Base-by-base conservation (phyloP, 1,284 basidiomycete species). In the Papiliotrema flavescens region DNA sequence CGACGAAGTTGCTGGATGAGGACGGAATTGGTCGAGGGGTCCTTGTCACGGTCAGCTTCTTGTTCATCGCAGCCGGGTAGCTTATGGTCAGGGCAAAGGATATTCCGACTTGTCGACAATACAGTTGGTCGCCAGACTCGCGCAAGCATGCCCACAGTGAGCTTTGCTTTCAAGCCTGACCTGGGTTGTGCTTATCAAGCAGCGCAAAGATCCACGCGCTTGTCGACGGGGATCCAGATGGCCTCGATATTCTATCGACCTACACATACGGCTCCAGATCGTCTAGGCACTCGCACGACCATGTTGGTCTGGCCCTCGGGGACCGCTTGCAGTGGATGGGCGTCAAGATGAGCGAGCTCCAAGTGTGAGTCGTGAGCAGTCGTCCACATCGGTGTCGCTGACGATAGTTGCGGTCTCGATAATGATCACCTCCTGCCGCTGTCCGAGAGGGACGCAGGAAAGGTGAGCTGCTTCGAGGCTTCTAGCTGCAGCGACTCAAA, bases 81-180 rank as follows among this genome's bases (percentile, higher is more conserved):
- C 55, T 54, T 40, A 59, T 41, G 37, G 44, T 46, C 63, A 93
- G 90, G 93, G 93, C 2, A 95, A 95, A 75, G 93, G 93, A 1
- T 96, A 94, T 73, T 92, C 93, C 0, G 93, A 96, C 67, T 73
- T 95, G 1, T 86, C 90, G 1, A 94, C 93, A 1, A 82, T 90
- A 9, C 85, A 92, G 60, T 79, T 96, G 5, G 81, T 91, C 44
- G 84, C 84, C 54, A 82, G 81, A 0, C 78, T 95, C 1, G 83
- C 86, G 1, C 81, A 85, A 49, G 81, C 81, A 40, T 80, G 90
- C 24, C 85, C 87, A 4, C 57, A 67, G 84, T 82, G 64, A 58
- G 73, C 51, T 57, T n/a, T 47, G n/a, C 35, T 43, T 26, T n/a
- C n/a, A n/a, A n/a, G n/a, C n/a, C n/a, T n/a, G n/a, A 23, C 17